Percentiles rank a stretch among this genome's conserved stretches.
phyloP scores from a whole-genome alignment of 257 asterid species.

The Capsicum rhomboideum region DNA sequence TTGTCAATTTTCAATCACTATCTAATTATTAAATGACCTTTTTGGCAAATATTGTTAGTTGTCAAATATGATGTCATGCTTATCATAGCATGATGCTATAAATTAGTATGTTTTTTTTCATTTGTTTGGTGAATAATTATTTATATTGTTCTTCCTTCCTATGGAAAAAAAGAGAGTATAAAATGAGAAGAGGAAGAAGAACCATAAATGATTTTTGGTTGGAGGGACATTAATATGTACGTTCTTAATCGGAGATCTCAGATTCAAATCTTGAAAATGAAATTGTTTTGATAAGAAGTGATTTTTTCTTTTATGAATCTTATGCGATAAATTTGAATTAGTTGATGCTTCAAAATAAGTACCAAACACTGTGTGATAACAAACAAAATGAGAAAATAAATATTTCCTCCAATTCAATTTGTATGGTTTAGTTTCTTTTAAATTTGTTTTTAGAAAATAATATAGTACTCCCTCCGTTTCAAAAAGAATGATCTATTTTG shows the following conservation, averaged over 20 bases:
- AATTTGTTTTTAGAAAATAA: too few relatives aligned
- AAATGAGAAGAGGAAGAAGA: background rate
- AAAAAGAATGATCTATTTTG: background rate
- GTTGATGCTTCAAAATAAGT: too few relatives aligned
- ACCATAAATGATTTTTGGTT: background rate
- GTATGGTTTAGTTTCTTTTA: too few relatives aligned
- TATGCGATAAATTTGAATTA: too few relatives aligned
- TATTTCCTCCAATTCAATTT: too few relatives aligned
- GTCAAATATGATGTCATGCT: background rate
- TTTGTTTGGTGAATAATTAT: background rate
- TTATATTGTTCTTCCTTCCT: background rate
- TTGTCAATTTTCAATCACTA: background rate
- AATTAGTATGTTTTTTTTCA: background rate
- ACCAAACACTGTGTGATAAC: too few relatives aligned
- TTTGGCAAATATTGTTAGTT: background rate
- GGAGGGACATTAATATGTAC: background rate
- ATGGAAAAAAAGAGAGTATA: background rate
- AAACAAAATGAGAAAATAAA: too few relatives aligned
- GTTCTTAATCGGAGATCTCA: background rate
- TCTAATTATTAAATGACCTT: background rate
- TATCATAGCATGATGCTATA: background rate
- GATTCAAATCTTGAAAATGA: too few relatives aligned
- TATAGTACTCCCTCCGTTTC: too few relatives aligned
- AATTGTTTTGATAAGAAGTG: too few relatives aligned
- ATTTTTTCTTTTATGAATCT: too few relatives aligned